These are phyloP conservation scores for Sequoiadendron giganteum DNA, from an alignment of 75 land plant species.

Conservation along the genomic window DNA sequence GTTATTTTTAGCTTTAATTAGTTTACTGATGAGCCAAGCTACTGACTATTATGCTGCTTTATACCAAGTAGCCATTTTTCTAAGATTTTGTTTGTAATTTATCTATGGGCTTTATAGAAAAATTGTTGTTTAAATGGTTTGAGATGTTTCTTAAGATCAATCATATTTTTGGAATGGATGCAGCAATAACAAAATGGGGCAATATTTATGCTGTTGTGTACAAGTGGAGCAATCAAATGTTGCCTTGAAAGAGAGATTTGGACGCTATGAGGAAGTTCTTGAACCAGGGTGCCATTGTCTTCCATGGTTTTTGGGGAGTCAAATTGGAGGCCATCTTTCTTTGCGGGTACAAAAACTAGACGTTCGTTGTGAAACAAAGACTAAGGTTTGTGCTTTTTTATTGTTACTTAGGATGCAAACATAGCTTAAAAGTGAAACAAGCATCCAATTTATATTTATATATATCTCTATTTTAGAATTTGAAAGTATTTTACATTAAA, in stretches of 20 bases:
- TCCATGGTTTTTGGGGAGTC: constrained; percentile 73
- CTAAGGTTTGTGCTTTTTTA: constrained; percentile 62
- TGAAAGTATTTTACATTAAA: background rate
- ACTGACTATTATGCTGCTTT: background rate
- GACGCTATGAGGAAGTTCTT: constrained; percentile 79
- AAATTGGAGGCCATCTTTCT: constrained; percentile 68
- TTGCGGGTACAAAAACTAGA: constrained; percentile 88
- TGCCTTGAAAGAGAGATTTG: constrained; percentile 81
- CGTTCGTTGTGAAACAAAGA: constrained; percentile 93
- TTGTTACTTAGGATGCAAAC: background rate
- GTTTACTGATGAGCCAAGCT: background rate
- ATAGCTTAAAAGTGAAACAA: background rate
- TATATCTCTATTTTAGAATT: too few relatives aligned
- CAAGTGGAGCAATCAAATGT: constrained; percentile 89
- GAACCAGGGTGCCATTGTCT: constrained; percentile 96
- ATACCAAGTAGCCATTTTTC: background rate
- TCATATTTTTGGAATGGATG: background rate
- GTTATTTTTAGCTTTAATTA: background rate
- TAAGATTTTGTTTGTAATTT: background rate
- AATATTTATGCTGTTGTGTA: constrained; percentile 32
- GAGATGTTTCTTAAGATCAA: background rate
- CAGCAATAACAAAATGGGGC: background rate
- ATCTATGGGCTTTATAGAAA: background rate
- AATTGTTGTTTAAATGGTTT: background rate
- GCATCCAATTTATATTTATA: background rate